Base-by-base conservation (phyloP, 1,139 yeast genomes). In the Entelexis paramagnoliae region DNA sequence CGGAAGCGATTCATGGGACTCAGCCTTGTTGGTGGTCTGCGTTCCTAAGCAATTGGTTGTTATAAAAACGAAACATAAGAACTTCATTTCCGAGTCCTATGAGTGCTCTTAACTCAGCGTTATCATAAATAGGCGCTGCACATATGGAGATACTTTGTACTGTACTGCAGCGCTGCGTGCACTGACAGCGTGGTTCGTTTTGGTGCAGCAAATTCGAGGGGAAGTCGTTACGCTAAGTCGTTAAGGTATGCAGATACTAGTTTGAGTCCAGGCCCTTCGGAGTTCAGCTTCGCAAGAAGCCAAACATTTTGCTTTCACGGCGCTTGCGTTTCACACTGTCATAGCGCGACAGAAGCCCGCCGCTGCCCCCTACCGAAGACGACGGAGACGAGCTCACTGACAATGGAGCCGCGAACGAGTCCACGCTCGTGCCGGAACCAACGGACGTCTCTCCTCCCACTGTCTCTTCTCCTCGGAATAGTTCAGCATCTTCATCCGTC, bases 1-100 rank as follows among this genome's bases (percentile, higher is more conserved):
- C 81, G 93, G 70, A 82, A 95, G 71, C 80, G 87, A 66, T 91
- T 91, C 66, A 91, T 91, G 98, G 91, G 91, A 71, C 85, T 87
- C 70, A 68, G 76, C 48, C 67, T 78, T 53, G 44, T 51, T 1
- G 56, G 57, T 29, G 46, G 55, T 4, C 19, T 42, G 22, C 35
- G 46, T 13, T 42, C 46, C 14, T 39, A 10, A 39, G 20, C 11
- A 2, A 9, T 6, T 26, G 29, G 3, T 14, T 5, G 5, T 29
- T 10, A 29, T 5, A 22, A 22, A n/a, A n/a, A n/a, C n/a, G n/a
- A n/a, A n/a, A n/a, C n/a, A n/a, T n/a, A n/a, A n/a, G n/a, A n/a
- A n/a, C n/a, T n/a, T n/a, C n/a, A n/a, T n/a, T n/a, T n/a, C n/a
- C n/a, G n/a, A n/a, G n/a, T n/a, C n/a, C n/a, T n/a, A n/a, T n/a